These are phyloP conservation scores for Pholiota conissans DNA, from an alignment of 768 basidiomycete species.

Conservation along the genomic window DNA sequence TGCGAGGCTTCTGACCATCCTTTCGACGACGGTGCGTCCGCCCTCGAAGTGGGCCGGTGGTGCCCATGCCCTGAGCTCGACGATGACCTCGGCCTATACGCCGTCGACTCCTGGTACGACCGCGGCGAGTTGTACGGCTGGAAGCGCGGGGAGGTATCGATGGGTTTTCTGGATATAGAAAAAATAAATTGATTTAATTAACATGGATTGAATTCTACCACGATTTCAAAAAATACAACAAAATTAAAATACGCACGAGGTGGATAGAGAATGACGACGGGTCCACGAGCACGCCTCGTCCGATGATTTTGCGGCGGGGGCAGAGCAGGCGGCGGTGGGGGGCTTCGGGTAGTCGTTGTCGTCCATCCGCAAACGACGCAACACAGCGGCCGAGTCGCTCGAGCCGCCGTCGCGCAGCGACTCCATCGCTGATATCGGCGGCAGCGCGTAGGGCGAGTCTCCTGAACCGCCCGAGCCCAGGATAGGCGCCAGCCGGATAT, in stretches of 20 bases:
- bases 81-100: conserved; percentile 23
- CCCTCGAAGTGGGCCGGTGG: conserved; percentile 7
- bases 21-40: conserved; percentile 12
- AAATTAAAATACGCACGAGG: conserved; percentile 31
- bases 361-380: conserved; percentile 60
- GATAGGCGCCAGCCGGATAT: conserved; percentile 43
- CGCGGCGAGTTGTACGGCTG: conserved; percentile 27
- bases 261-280: conserved; percentile 44
- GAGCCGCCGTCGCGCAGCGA: conserved; percentile 51
- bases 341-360: conserved; percentile 34
- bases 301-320: conserved; percentile 1
- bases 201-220: not conserved
- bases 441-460: conserved; percentile 50
- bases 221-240: conserved; percentile 11
- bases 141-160: conserved; percentile 29
- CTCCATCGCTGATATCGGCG: conserved; percentile 71
- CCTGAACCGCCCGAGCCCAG: conserved; percentile 26
- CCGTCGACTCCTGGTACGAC: conserved; percentile 24
- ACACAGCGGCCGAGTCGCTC: conserved; percentile 64
- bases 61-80: conserved; percentile 13
- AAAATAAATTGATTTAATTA: conserved; percentile 9
- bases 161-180: conserved; percentile 17
- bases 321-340: too few relatives aligned
- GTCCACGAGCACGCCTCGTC: conserved; percentile 32
- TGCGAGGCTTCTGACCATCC: conserved; percentile 34